Evolutionary conservation across 2,329 filamentous ascomycete genomes (phyloP).

Genomic region (Harringtonia lauricola): DNA sequence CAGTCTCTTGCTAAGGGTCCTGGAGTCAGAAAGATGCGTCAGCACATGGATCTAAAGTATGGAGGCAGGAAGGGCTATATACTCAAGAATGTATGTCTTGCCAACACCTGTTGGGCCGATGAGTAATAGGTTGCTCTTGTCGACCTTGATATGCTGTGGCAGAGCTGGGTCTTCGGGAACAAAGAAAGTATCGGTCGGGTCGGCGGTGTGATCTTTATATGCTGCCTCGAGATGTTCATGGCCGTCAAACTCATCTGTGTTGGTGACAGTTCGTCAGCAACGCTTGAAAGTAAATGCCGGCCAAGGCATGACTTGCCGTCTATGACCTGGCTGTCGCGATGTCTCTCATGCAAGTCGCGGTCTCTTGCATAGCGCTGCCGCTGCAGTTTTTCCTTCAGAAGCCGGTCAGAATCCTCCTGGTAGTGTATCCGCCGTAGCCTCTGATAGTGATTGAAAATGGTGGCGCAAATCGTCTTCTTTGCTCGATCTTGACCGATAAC

Average conservation of each 20-base stretch:
- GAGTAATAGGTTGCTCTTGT: slow-evolving; percentile 90
- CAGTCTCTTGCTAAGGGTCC: slow-evolving; percentile 83
- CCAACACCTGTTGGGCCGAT: slow-evolving; percentile 90
- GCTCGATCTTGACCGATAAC: slow-evolving; percentile 93
- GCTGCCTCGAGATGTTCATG: slow-evolving; percentile 27
- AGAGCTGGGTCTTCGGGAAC: slow-evolving; percentile 32
- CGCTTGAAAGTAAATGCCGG: slow-evolving; percentile 21
- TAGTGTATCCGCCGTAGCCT: slow-evolving; percentile 68
- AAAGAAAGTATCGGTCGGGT: slow-evolving; percentile 31
- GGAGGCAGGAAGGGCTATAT: background rate
- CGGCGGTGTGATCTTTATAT: slow-evolving; percentile 11
- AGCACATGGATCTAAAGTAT: background rate
- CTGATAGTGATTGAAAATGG: slow-evolving; percentile 96
- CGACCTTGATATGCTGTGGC: slow-evolving; percentile 56
- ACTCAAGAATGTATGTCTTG: slow-evolving; percentile 86
- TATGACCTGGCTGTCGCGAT: slow-evolving; percentile 56
- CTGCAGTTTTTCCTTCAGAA: slow-evolving; percentile 50
- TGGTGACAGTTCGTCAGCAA: background rate
- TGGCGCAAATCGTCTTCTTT: slow-evolving; percentile 85
- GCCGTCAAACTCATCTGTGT: slow-evolving; percentile 43
- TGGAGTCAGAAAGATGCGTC: slow-evolving; percentile 24
- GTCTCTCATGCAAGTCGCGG: slow-evolving; percentile 41
- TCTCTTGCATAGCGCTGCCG: slow-evolving; percentile 63
- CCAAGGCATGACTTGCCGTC: slow-evolving; percentile 45
- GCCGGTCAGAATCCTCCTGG: slow-evolving; percentile 57